These are phyloP conservation scores for Scheffersomyces segobiensis DNA, from an alignment of 1,139 yeast genomes.

Conservation along the genomic window DNA sequence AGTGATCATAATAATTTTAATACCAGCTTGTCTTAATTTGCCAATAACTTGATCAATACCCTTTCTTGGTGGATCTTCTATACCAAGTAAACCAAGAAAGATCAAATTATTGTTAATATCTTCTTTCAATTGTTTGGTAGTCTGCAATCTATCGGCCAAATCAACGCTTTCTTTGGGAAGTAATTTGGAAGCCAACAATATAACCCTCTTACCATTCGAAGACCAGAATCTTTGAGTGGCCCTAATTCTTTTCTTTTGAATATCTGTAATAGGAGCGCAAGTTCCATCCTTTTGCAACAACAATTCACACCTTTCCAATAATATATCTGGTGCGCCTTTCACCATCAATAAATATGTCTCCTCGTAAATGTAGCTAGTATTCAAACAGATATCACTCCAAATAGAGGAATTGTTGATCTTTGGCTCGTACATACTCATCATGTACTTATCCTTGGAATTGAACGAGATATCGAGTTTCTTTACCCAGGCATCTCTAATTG, in stretches of 20 bases:
- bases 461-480: slow-evolving; percentile 38
- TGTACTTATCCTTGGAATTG: slow-evolving; percentile 50
- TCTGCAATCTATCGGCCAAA: slow-evolving; percentile 7
- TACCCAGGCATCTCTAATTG: slow-evolving; percentile 17
- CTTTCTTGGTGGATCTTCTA: slow-evolving; percentile 53
- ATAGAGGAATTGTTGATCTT: slow-evolving; percentile 6
- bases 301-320: slow-evolving; percentile 33
- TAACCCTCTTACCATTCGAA: slow-evolving; percentile 46
- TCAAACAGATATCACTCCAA: slow-evolving; percentile 13
- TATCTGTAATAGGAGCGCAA: slow-evolving; percentile 12
- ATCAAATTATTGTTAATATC: slow-evolving; percentile 18
- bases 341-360: slow-evolving; percentile 28
- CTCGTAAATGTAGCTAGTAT: slow-evolving; percentile 7
- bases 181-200: slow-evolving; percentile 34
- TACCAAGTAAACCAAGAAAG: slow-evolving; percentile 48
- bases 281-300: slow-evolving; percentile 17
- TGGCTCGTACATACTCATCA: slow-evolving; percentile 35
- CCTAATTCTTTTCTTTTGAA: slow-evolving; percentile 17
- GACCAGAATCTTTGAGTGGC: slow-evolving; percentile 40
- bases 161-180: slow-evolving; percentile 14
- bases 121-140: slow-evolving; percentile 9
- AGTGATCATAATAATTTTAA: slow-evolving; percentile 53
- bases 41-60: slow-evolving; percentile 41
- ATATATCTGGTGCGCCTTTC: slow-evolving; percentile 55
- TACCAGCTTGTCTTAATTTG: slow-evolving; percentile 47